These are phyloP conservation scores for Dothiorella sarmentorum DNA, from an alignment of 2,329 filamentous ascomycete genomes.

Conservation along the genomic window DNA sequence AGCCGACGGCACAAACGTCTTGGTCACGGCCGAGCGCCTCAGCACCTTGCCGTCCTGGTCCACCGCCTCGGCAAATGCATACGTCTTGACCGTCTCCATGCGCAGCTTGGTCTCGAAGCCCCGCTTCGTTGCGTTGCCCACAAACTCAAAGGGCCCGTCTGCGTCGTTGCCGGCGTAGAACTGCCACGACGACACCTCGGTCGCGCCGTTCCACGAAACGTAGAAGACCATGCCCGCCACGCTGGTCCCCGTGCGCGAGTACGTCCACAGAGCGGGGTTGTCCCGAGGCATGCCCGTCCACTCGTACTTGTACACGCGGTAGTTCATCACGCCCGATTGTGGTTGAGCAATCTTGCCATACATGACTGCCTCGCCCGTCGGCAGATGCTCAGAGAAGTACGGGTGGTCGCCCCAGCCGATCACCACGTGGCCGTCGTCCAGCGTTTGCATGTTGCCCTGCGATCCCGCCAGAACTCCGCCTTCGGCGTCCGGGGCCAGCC, in stretches of 20 bases:
- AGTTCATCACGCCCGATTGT: conserved; percentile 46
- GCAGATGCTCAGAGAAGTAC: conserved; percentile 43
- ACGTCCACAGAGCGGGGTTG: conserved; percentile 19
- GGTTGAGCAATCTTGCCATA: conserved; percentile 46
- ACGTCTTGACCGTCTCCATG: conserved; percentile 16
- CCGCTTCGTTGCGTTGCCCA: conserved; percentile 39
- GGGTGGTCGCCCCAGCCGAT: conserved; percentile 54
- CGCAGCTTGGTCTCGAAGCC: conserved; percentile 43
- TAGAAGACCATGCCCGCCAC: conserved; percentile 43
- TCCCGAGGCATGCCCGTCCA: conserved; percentile 44
- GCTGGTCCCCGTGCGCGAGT: conserved; percentile 19
- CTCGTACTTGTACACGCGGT: conserved; percentile 53
- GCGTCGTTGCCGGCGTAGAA: conserved; percentile 45
- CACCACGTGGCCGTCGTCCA: conserved; percentile 53
- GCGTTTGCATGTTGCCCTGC: conserved; percentile 53
- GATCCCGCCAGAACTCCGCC: conserved; percentile 48
- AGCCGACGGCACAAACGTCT: conserved; percentile 37
- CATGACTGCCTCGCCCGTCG: conserved; percentile 51
- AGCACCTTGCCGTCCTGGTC: conserved; percentile 23
- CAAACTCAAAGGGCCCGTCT: conserved; percentile 34
- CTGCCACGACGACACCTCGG: conserved; percentile 47
- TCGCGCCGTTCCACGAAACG: conserved; percentile 53
- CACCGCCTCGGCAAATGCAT: conserved; percentile 20
- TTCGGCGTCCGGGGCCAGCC: conserved; percentile 46
- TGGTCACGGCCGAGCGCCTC: conserved; percentile 31